Evolutionary conservation across 805 yeast genomes (phyloP).

Genomic region (Kockiozyma suomiensis): DNA sequence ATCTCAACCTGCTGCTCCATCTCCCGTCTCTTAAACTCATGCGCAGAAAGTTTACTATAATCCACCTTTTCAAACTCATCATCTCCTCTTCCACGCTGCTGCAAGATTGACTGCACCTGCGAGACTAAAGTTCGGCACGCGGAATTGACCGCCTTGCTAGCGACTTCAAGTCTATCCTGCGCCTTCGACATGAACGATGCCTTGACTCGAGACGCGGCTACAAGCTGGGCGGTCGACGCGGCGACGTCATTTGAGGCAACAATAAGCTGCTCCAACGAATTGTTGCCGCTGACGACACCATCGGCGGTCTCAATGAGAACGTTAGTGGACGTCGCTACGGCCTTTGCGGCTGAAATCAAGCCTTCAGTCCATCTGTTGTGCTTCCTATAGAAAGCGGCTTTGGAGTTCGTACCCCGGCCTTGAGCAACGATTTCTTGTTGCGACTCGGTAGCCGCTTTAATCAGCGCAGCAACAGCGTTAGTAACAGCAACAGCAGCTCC

Average conservation of each 20-base stretch:
- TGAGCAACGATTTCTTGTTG: slow-evolving; percentile 78
- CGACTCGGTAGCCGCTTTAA: slow-evolving; percentile 74
- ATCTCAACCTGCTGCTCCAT: slow-evolving; percentile 95
- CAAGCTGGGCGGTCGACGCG: slow-evolving; percentile 88
- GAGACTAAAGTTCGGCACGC: slow-evolving; percentile 75
- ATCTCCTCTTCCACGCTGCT: slow-evolving; percentile 45
- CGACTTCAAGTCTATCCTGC: slow-evolving; percentile 70
- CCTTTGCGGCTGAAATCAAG: slow-evolving; percentile 81
- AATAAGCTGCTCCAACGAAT: slow-evolving; percentile 77
- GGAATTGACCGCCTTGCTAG: slow-evolving; percentile 67
- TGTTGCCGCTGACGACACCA: slow-evolving; percentile 67
- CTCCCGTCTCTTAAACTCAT: slow-evolving; percentile 81
- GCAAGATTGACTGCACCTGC: slow-evolving; percentile 65
- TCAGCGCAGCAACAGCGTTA: slow-evolving; percentile 70
- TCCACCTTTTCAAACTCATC: slow-evolving; percentile 51
- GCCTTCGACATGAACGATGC: slow-evolving; percentile 75
- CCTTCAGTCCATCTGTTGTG: slow-evolving; percentile 95
- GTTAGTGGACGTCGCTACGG: slow-evolving; percentile 82
- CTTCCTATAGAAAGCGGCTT: slow-evolving; percentile 78
- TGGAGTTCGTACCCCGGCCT: slow-evolving; percentile 65
- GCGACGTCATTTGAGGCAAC: slow-evolving; percentile 92
- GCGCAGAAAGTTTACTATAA: slow-evolving; percentile 66
- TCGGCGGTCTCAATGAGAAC: slow-evolving; percentile 84
- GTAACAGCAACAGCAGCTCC: slow-evolving; percentile 80
- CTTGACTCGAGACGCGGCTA: slow-evolving; percentile 87